Base-by-base conservation (phyloP, 164 flowering plant species). In the Akebia trifoliata region DNA sequence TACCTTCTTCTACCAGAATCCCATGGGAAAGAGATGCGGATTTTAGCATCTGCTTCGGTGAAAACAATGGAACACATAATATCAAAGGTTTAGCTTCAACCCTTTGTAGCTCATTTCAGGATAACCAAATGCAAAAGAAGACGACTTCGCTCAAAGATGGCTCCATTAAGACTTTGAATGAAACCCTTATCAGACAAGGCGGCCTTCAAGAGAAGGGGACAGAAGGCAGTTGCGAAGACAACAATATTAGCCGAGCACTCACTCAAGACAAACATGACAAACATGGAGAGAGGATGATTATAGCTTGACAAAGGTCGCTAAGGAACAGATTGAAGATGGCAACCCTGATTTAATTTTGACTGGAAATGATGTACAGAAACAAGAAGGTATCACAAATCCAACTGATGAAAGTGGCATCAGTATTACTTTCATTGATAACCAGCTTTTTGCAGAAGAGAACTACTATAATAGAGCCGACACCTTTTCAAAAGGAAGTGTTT, bases 61-160 rank as follows among this genome's bases (percentile, higher is more conserved):
- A 47, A 58, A 29, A 35, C 29, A 50, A 62, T n/a, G 59, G 37
- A 15, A 52, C 49, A 37, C 70, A 65, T 15, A 32, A 31, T 40
- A 2, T 40, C 31, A 60, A 29, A 32, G 36, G 42, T 31, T 40
- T 45, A 51, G 57, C 50, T 29, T 50, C 50, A 39, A 40, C 28
- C 35, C 34, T 46, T 29, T 54, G 45, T 21, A 21, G 29, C 4
- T 22, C 59, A 54, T 45, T 45, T 54, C 59, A 31, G 31, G 54
- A 9, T 4, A 53, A 53, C 8, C 32, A 61, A n/a, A 17, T 26
- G 38, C 34, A 34, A 53, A 26, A 32, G 43, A 26, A 32, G 43
- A 22, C 22, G 21, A 15, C 20, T 5, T 7, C 31, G 8, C 50
- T 25, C 20, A 26, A 18, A 34, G 45, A 47, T 56, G 54, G 45